Evolutionary conservation across 2,329 filamentous ascomycete species (phyloP).

Genomic region (Rhinocladiella mackenziei): DNA sequence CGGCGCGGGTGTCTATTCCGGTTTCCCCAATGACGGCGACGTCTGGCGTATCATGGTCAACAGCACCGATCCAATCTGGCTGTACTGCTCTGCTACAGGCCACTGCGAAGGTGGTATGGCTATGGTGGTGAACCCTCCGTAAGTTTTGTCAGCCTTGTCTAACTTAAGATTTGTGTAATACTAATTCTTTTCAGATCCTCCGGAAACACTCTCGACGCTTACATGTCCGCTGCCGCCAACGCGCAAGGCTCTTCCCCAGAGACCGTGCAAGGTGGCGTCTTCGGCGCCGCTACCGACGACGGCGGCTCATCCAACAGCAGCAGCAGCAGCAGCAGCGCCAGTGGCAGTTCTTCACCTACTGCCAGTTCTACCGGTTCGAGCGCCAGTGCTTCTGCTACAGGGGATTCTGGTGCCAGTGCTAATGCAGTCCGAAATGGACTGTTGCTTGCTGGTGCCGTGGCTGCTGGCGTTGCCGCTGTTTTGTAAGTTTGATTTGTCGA

Average conservation of each 20-base stretch:
- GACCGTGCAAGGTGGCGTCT: conserved; percentile 21
- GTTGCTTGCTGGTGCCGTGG: conserved; percentile 18
- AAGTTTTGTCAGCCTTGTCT: no score
- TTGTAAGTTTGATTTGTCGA: no score
- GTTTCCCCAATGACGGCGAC: conserved; percentile 36
- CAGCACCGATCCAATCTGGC: conserved; percentile 45
- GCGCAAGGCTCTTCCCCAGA: conserved; percentile 14
- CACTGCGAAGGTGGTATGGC: conserved; percentile 52
- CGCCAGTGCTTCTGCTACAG: conserved; percentile 7
- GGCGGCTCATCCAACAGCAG: conserved; percentile 1
- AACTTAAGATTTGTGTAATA: background rate
- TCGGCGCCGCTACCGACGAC: conserved; percentile 14
- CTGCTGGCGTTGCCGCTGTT: conserved; percentile 19
- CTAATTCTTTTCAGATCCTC: conserved; percentile 1
- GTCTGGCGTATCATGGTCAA: conserved; percentile 47
- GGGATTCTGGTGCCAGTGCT: conserved; percentile 11
- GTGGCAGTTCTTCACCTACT: background rate
- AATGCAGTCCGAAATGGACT: conserved; percentile 14
- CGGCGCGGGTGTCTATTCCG: conserved; percentile 42
- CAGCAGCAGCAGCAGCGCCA: conserved; percentile 3
- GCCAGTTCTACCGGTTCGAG: conserved; percentile 4
- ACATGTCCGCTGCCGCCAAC: conserved; percentile 23
- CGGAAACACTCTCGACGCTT: conserved; percentile 23
- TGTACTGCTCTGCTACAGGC: conserved; percentile 49
- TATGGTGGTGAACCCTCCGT: conserved; percentile 49